Conservation (phyloP, 345 rosid species). For the Rhodamnia argentea region DNA sequence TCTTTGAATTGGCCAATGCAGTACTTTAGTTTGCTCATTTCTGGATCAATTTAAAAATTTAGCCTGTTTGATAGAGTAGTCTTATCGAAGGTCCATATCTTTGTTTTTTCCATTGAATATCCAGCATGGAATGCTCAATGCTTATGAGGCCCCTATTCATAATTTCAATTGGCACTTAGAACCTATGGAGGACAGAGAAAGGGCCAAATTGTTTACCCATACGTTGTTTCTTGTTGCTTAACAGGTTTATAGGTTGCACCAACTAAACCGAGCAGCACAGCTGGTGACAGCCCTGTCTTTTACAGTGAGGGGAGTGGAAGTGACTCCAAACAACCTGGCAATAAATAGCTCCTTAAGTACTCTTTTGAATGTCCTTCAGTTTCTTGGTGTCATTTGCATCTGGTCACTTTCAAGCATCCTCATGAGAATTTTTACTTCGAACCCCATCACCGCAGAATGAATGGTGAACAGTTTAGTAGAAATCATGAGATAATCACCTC, state of each 20-base stretch:
- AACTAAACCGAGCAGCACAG: constrained; percentile 92
- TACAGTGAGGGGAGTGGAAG: constrained; percentile 83
- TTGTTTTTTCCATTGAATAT: background rate
- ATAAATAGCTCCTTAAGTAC: constrained; percentile 78
- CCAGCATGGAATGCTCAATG: background rate
- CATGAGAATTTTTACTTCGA: constrained; percentile 51
- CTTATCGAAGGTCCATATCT: background rate
- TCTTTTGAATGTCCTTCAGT: constrained; percentile 76
- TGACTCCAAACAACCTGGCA: constrained; percentile 76
- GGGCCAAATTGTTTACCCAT: background rate
- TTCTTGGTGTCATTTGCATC: constrained; percentile 81
- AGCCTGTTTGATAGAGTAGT: background rate
- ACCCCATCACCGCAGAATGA: constrained; percentile 15
- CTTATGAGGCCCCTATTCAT: background rate
- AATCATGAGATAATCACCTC: background rate
- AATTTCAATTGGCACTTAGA: background rate
- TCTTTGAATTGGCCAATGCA: background rate
- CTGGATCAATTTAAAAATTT: background rate
- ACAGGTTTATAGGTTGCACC: constrained; percentile 96
- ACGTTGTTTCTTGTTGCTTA: background rate
- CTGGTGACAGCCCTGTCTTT: constrained; percentile 89
- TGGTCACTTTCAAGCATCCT: constrained; percentile 97
- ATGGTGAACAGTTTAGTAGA: background rate
- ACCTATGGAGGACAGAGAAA: background rate
- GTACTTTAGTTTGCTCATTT: background rate